phyloP scores from a whole-genome alignment of 83 land plant species.

The Isoetes engelmannii region DNA sequence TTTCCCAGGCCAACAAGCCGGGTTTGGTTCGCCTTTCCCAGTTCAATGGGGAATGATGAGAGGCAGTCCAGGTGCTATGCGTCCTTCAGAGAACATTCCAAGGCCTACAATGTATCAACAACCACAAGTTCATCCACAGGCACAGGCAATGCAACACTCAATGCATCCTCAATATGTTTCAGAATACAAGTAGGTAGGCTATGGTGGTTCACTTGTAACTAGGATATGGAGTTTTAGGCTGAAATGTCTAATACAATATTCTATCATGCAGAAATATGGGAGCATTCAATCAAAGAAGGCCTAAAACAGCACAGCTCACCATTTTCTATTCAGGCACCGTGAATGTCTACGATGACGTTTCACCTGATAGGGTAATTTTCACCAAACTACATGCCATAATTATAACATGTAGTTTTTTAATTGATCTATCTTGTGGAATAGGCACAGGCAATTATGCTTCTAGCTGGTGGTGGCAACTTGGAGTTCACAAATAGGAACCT shows the following conservation, averaged over 20 bases:
- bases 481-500: background rate
- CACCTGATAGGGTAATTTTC: conserved; percentile 2
- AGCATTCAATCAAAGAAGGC: background rate
- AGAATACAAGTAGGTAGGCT: too few species aligned
- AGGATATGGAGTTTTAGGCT: background rate
- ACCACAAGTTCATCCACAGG: background rate
- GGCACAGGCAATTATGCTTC: conserved; percentile 12
- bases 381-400: background rate
- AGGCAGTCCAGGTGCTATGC: too few species aligned
- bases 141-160: background rate
- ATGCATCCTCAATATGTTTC: background rate
- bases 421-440: background rate
- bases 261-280: background rate
- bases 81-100: too few species aligned
- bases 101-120: background rate
- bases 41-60: too few species aligned
- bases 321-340: conserved; percentile 9
- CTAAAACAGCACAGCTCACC: conserved; percentile 1
- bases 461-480: background rate
- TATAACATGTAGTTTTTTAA: background rate
- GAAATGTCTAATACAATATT: background rate
- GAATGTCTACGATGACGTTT: conserved; percentile 5
- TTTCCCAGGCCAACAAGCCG: too few species aligned
- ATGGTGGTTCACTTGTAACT: too few species aligned
- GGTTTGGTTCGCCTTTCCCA: too few species aligned